phyloP scores from a whole-genome alignment of 192 early-diverging fungal genomes.

The Neocallimastix lanati region DNA sequence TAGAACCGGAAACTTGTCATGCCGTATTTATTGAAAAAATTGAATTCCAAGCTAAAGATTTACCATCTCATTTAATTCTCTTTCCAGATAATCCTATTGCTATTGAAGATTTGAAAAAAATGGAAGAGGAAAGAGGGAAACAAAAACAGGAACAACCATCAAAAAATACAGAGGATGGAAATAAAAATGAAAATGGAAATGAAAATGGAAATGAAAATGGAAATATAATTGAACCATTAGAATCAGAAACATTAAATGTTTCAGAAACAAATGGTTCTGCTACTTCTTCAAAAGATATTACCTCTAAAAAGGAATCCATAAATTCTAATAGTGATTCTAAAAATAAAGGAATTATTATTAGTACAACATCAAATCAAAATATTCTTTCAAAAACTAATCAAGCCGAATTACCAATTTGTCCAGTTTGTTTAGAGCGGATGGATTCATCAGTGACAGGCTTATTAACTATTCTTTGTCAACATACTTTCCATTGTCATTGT shows the following conservation, averaged over 20 bases:
- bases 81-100: slow-evolving; percentile 26
- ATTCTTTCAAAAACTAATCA: background rate
- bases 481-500: slow-evolving; percentile 88
- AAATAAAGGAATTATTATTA: slow-evolving; percentile 5
- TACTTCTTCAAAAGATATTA: background rate
- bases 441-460: slow-evolving; percentile 76
- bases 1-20: slow-evolving; percentile 43
- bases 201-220: no score
- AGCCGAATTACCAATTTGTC: slow-evolving; percentile 81
- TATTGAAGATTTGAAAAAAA: slow-evolving; percentile 1
- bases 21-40: slow-evolving; percentile 65
- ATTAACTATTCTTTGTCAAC: slow-evolving; percentile 81
- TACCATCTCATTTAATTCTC: slow-evolving; percentile 41
- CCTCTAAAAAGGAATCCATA: no score
- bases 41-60: slow-evolving; percentile 33
- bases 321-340: background rate
- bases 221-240: slow-evolving; percentile 10
- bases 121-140: background rate
- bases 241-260: slow-evolving; percentile 5
- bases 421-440: slow-evolving; percentile 91
- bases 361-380: background rate
- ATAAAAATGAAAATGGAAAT: no score
- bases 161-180: no score
- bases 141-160: slow-evolving; percentile 3
- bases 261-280: background rate